Base-by-base conservation (phyloP, 306 rosid genomes). In the Psophocarpus tetragonolobus region DNA sequence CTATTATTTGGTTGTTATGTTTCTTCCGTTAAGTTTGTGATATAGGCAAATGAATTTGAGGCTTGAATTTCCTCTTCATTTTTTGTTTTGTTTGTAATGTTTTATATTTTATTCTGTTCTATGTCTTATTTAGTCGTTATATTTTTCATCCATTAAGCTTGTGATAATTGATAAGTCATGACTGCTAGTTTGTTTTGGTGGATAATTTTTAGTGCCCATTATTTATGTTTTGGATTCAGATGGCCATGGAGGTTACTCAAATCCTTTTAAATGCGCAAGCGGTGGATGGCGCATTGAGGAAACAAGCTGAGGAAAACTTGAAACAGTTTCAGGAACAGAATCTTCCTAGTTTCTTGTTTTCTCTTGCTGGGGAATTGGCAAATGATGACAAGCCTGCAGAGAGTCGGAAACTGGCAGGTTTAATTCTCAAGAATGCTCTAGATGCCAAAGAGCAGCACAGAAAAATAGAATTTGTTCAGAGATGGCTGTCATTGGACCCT, bases 371-470 rank as follows among this genome's bases (percentile, higher is more conserved):
- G 36, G 98, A 94, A 80, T 80, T 94, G 86, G 92, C 93, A 3
- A 94, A 87, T 82, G 98, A 92, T 21, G 98, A 92, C 2, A 94
- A 94, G 86, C 98, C 98, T 29, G 88, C 89, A 5, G 98, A 92
- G 81, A 87, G 91, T 45, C 90, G 98, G 80, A 87, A 83, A 81
- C 79, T 94, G 42, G 98, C 96, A 0, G 98, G 98, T 76, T 70
- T 94, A 77, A 86, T 94, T 58, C 93, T 94, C 38, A 94, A 94
- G 91, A 94, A 94, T 85, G 97, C 97, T 11, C 69, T 94, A 87
- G 97, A 94, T 85, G 96, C 98, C 9, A 94, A 94, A 70, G 98
- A 94, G 51, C 96, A 94, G n/a, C 92, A 87, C 65, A 87, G 93
- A 72, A 94, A 94, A 84, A 71, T 85, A 50, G 98, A 92, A 64